phyloP scores from a whole-genome alignment of 176 grass and related monocot species.

The Lolium multiflorum region DNA sequence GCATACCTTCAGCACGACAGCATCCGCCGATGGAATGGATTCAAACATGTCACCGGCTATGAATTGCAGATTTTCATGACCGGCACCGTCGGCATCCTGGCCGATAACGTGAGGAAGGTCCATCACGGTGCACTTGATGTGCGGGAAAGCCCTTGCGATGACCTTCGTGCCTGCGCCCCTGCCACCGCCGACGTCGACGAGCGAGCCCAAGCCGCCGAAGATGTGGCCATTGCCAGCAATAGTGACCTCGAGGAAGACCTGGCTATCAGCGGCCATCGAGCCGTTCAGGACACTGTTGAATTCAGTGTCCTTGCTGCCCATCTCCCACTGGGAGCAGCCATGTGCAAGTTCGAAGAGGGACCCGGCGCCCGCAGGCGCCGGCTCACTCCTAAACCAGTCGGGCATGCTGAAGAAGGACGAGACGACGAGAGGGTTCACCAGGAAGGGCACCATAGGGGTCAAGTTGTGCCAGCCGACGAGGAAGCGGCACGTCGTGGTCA shows the following conservation, averaged over 20 bases:
- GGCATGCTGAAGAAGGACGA: not conserved
- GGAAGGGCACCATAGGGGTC: no score
- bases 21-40: no score
- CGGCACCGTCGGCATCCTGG: no score
- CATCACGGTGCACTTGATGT: constrained; percentile 49
- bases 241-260: constrained; percentile 14
- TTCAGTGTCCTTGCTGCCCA: not conserved
- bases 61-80: no score
- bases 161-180: not conserved
- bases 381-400: constrained; percentile 36
- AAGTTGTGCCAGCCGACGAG: no score
- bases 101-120: not conserved
- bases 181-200: constrained; percentile 52
- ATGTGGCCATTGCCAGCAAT: not conserved
- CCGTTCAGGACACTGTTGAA: constrained; percentile 36
- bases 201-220: constrained; percentile 21
- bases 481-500: no score
- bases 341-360: not conserved
- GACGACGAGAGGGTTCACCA: no score
- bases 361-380: not conserved
- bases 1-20: no score
- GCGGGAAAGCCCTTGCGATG: constrained; percentile 33
- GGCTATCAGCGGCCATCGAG: constrained; percentile 24
- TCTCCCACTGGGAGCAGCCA: constrained; percentile 27
- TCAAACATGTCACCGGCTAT: no score